A percentile compares a stretch with the other conserved stretches of the same genome.
Conservation (phyloP, 176 grass and related monocot genomes). For the Musa schizocarpa region DNA sequence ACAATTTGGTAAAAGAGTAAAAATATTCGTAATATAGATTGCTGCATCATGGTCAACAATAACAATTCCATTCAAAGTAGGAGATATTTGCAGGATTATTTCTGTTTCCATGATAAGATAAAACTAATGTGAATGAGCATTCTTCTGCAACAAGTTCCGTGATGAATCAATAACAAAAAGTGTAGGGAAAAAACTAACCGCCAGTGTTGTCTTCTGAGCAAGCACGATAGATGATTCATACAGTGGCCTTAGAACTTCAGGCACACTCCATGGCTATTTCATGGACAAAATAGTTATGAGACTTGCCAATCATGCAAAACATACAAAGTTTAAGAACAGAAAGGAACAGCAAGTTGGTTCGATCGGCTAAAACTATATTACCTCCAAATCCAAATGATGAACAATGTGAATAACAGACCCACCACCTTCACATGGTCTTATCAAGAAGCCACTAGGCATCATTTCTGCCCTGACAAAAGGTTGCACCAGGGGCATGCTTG, state of each 20-base stretch:
- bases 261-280: conserved; percentile 72
- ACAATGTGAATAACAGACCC: conserved; percentile 87
- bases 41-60: background rate
- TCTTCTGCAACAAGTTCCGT: background rate
- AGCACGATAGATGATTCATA: conserved; percentile 73
- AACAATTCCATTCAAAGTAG: background rate
- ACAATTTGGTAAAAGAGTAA: conserved; percentile 13
- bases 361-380: conserved; percentile 15
- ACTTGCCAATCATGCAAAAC: background rate
- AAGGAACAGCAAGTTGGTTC: no score
- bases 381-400: conserved; percentile 84
- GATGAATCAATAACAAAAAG: background rate
- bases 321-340: background rate
- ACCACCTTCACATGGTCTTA: conserved; percentile 77
- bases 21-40: conserved; percentile 4
- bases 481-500: conserved; percentile 58
- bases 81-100: no score
- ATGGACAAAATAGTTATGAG: background rate
- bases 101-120: no score
- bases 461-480: conserved; percentile 87
- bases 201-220: conserved; percentile 76
- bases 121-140: background rate
- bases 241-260: conserved; percentile 71
- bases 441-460: conserved; percentile 81
- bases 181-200: conserved; percentile 34